Percentiles rank a stretch among this genome's conserved stretches.
Conservation (phyloP, 805 yeast genomes). For the Candida germanica region DNA sequence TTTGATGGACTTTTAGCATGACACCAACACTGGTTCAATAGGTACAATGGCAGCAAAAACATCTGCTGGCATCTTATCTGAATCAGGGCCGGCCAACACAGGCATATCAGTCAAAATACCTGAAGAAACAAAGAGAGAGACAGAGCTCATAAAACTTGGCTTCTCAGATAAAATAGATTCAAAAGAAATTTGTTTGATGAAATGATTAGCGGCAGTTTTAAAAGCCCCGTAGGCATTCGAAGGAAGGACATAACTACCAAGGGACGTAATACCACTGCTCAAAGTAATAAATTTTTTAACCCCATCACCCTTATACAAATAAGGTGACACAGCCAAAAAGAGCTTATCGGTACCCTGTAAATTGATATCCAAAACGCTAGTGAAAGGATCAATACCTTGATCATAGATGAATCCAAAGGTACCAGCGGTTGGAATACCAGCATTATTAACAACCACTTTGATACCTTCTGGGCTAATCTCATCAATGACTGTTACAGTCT, state of each 20-base stretch:
- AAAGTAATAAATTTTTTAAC: conserved; percentile 23
- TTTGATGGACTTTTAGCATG: no score
- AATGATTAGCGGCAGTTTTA: conserved; percentile 53
- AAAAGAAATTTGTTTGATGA: conserved; percentile 73
- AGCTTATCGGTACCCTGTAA: conserved; percentile 11
- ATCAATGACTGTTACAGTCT: conserved; percentile 10
- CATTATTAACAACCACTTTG: conserved; percentile 20
- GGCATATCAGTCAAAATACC: conserved; percentile 38
- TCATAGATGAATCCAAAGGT: neutral
- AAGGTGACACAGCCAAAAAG: conserved; percentile 25
- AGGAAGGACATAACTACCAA: conserved; percentile 19
- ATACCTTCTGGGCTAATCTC: conserved; percentile 18
- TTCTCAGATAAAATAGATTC: conserved; percentile 45
- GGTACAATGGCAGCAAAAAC: no score
- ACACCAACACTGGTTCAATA: no score
- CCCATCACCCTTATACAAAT: conserved; percentile 15
- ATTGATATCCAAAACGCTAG: conserved; percentile 7
- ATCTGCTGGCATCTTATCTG: conserved; percentile 14
- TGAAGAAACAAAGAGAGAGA: conserved; percentile 13
- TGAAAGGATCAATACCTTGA: conserved; percentile 4
- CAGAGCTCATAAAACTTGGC: conserved; percentile 16
- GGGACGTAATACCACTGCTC: conserved; percentile 17
- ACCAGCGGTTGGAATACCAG: conserved; percentile 3
- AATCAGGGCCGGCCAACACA: conserved; percentile 11
- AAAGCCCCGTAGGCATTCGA: conserved; percentile 30